Base-by-base conservation (phyloP, 2,329 filamentous ascomycete genomes). In the Knoxdaviesia capensis region DNA sequence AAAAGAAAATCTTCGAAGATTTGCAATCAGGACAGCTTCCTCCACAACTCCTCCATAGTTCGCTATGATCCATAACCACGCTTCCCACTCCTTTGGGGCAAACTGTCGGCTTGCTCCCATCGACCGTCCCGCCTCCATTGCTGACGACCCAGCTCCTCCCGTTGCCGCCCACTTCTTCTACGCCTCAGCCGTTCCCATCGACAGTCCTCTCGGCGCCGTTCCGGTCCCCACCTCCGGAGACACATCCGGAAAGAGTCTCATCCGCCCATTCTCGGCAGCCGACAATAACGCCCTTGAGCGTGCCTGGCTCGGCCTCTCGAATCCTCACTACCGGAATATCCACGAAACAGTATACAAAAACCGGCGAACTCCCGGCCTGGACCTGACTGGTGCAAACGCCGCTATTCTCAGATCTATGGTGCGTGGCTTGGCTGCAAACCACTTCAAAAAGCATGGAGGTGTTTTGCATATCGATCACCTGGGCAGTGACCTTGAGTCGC, bases 81-180 rank as follows among this genome's bases (percentile, higher is more conserved):
- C 20, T 20, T 20, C 37, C 10, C 43, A 45, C 32, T 37, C 29
- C 34, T 20, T 20, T 20, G 71, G 71, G 45, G 56, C 68, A 30
- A 68, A 65, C 43, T 83, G 78, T 53, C 69, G 68, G 34, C 59
- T 74, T 35, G 63, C 67, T 8, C 65, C 68, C 51, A 50, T 64
- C 52, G 51, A 63, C 44, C 50, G 59, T 52, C 57, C 58, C 31
- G 50, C 57, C 30, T 46, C 55, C 29, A 57, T 58, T 43, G 55
- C 60, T 38, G 59, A 66, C 42, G 64, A 61, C 42, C 65, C 71
- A 29, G 39, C 44, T 10, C 79, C 80, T 10, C 67, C 72, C 0
- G 57, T 80, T 42, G 65, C 68, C 32, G 69, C 79, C 28, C 82
- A 85, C 48, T 94, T 85, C 62, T 94, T 94, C 59, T 94, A 93